phyloP scores from a whole-genome alignment of 1,139 yeast species.

The Pichia sp. region DNA sequence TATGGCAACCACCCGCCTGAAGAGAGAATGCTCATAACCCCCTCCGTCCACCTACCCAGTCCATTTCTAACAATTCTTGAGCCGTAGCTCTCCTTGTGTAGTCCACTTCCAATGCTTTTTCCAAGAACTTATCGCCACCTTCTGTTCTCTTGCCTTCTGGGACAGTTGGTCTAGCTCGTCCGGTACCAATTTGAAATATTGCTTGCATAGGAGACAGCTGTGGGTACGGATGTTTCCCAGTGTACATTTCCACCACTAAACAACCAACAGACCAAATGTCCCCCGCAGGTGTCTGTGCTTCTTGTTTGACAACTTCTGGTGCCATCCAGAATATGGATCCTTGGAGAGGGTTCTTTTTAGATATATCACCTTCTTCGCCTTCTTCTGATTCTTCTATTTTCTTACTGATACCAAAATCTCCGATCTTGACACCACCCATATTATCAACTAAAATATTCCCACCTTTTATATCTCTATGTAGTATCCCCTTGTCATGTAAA shows the following conservation, averaged over 20 bases:
- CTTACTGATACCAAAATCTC: slow-evolving; percentile 91
- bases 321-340: slow-evolving; percentile 99
- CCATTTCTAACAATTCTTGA: not conserved
- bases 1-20: too few relatives aligned
- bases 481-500: slow-evolving; percentile 73
- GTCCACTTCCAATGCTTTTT: not conserved
- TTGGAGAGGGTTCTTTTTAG: slow-evolving; percentile 80
- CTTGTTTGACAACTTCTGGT: slow-evolving; percentile 91
- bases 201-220: slow-evolving; percentile 95
- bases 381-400: slow-evolving; percentile 40
- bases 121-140: slow-evolving; percentile 40
- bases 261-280: slow-evolving; percentile 97
- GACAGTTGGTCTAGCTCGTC: slow-evolving; percentile 57
- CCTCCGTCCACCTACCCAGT: not conserved
- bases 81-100: not conserved
- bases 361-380: too few relatives aligned
- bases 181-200: slow-evolving; percentile 83
- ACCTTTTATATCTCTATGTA: slow-evolving; percentile 89
- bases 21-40: too few relatives aligned
- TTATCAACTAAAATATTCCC: slow-evolving; percentile 87
- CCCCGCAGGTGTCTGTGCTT: slow-evolving; percentile 81
- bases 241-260: slow-evolving; percentile 85
- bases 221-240: slow-evolving; percentile 93
- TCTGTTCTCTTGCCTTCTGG: slow-evolving; percentile 54
- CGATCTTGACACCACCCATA: slow-evolving; percentile 84